These are phyloP conservation scores for Leishmania martiniquensis DNA, from an alignment of 208 protist species.

Conservation along the genomic window DNA sequence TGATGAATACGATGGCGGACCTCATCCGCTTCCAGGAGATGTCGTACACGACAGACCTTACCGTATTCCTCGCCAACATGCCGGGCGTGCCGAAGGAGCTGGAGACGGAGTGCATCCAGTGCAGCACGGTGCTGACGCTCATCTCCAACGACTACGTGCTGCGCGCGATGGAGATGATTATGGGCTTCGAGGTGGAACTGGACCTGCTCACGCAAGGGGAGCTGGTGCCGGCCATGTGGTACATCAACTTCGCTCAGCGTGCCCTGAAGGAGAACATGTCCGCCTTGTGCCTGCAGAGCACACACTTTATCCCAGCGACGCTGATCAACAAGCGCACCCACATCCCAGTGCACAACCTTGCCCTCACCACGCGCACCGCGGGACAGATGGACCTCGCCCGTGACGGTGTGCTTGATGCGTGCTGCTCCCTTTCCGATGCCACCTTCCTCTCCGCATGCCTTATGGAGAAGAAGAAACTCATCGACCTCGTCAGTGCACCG, in stretches of 20 bases:
- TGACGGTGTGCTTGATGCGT: conserved; percentile 55
- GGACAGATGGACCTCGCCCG: conserved; percentile 44
- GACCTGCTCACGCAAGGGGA: conserved; percentile 77
- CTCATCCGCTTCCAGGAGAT: conserved; percentile 69
- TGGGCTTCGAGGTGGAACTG: conserved; percentile 76
- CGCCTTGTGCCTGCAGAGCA: conserved; percentile 56
- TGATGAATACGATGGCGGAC: conserved; percentile 72
- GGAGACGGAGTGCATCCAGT: conserved; percentile 54
- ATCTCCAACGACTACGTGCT: conserved; percentile 72
- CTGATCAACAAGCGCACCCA: conserved; percentile 81
- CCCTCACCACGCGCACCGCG: conserved; percentile 62
- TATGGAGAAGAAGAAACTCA: conserved; percentile 74
- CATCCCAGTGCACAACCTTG: conserved; percentile 80
- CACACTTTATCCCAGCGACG: conserved; percentile 66
- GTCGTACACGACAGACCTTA: conserved; percentile 71
- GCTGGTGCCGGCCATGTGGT: conserved; percentile 78
- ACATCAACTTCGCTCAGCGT: conserved; percentile 72
- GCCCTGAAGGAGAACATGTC: conserved; percentile 74
- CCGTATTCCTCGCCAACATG: conserved; percentile 64
- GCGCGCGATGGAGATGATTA: conserved; percentile 71
- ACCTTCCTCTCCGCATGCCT: conserved; percentile 69
- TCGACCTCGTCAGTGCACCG: conserved; percentile 59
- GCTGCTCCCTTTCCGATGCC: conserved; percentile 68
- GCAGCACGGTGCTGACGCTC: conserved; percentile 67
- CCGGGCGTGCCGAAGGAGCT: conserved; percentile 45